Base-by-base conservation (phyloP, 306 rosid species). In the Abrus precatorius region DNA sequence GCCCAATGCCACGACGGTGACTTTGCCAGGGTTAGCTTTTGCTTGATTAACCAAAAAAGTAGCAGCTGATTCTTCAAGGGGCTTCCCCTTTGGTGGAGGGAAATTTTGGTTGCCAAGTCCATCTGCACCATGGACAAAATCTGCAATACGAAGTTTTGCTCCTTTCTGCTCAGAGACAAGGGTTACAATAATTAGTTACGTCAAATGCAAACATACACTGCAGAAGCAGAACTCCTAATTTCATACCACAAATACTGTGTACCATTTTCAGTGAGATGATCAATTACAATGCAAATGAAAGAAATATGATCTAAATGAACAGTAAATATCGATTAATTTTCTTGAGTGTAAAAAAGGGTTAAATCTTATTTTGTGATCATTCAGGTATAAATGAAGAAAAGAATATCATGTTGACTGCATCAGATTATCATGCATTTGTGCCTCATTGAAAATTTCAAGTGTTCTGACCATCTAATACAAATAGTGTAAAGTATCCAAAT, bases 31-130 rank as follows among this genome's bases (percentile, higher is more conserved):
- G 88, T 91, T 49, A 81, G 66, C 82, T 55, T 88, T 90, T 36
- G 94, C 95, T 85, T 95, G 97, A n/a, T 85, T 83, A 73, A 93
- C 90, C 77, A 95, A 85, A 87, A 93, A 95, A 40, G 72, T 63
- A 78, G 91, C 87, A 4, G 95, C 99, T 27, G 94, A 87, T 74
- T 84, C 94, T 74, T 90, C 88, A 66, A 88, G 57, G 60, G 90
- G 90, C 90, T 90, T 95, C 76, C 95, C 97, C 67, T 86, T 76
- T 13, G 99, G 97, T 41, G 97, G 89, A 57, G 95, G 90, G 76
- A 95, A 95, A 81, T 91, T 91, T 85, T 95, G 97, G 92, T 95
- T 95, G 67, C 99, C 99, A 72, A 95, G 97, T 71, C 99, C 99
- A 85, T 93, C 99, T 38, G 54, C 38, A 20, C 99, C 99, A 68